Conservation (phyloP, 2,329 filamentous ascomycete species). For the Metarhizium brunneum region DNA sequence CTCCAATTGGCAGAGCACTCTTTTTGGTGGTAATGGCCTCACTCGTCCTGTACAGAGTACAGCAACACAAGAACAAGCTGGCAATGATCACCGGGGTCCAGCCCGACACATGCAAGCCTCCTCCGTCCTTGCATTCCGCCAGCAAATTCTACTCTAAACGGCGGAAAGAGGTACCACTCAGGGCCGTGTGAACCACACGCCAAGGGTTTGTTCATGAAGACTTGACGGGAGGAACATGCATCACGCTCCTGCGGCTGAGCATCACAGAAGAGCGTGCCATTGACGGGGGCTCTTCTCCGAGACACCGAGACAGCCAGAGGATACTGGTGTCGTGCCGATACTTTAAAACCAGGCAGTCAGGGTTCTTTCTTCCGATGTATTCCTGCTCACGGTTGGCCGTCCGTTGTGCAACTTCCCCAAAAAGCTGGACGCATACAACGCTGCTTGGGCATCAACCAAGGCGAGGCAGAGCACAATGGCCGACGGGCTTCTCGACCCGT, state of each 20-base stretch:
- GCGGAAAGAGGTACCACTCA: too few species aligned
- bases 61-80: not conserved
- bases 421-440: not conserved
- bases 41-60: not conserved
- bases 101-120: conserved; percentile 1
- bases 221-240: not conserved
- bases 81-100: not conserved
- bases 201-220: not conserved
- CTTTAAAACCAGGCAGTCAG: not conserved
- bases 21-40: not conserved
- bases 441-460: not conserved
- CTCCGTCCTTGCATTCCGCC: too few species aligned
- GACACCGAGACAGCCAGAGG: not conserved
- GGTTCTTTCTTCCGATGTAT: not conserved
- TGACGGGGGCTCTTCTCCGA: not conserved
- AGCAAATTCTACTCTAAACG: too few species aligned
- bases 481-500: not conserved
- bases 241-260: not conserved
- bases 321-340: not conserved
- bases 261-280: not conserved
- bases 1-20: not conserved
- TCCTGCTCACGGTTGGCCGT: not conserved
- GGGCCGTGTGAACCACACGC: not conserved
- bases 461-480: not conserved
- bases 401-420: not conserved